A percentile compares a stretch with the other conserved stretches of the same genome.
These are phyloP conservation scores for Zopfia rhizophila DNA, from an alignment of 2,329 filamentous ascomycete genomes.

Conservation along the genomic window DNA sequence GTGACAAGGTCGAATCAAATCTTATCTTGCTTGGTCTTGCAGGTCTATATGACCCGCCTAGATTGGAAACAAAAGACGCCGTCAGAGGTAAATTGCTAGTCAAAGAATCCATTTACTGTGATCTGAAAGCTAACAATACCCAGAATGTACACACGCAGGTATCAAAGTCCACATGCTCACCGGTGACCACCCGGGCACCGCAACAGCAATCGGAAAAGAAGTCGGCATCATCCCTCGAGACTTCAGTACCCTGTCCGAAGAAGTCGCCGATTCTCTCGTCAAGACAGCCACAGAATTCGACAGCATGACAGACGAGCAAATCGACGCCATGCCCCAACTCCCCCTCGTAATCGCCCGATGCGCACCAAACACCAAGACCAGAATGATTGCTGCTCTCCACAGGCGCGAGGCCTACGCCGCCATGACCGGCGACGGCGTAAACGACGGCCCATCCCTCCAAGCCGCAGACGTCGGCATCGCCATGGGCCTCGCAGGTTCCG, in stretches of 20 bases:
- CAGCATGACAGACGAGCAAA: slow-evolving; percentile 53
- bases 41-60: slow-evolving; percentile 84
- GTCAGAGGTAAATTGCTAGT: slow-evolving; percentile 46
- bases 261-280: slow-evolving; percentile 40
- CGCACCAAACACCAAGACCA: slow-evolving; percentile 56
- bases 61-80: slow-evolving; percentile 73
- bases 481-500: slow-evolving; percentile 57
- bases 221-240: slow-evolving; percentile 57
- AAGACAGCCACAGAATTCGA: slow-evolving; percentile 54
- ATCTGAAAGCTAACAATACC: slow-evolving; percentile 49
- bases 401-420: slow-evolving; percentile 53
- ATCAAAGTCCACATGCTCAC: slow-evolving; percentile 61
- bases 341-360: slow-evolving; percentile 58
- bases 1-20: slow-evolving; percentile 14
- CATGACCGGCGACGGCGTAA: slow-evolving; percentile 59
- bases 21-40: slow-evolving; percentile 69
- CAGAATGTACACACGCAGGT: slow-evolving; percentile 48
- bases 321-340: slow-evolving; percentile 52
- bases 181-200: slow-evolving; percentile 58
- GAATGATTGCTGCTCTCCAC: slow-evolving; percentile 58
- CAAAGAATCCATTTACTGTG: slow-evolving; percentile 54
- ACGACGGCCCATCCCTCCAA: slow-evolving; percentile 58
- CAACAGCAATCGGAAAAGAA: slow-evolving; percentile 57
- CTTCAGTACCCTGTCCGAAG: slow-evolving; percentile 48
- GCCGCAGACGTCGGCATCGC: slow-evolving; percentile 58